Evolutionary conservation across 305 asterid species (phyloP).

Genomic region (Fraxinus sp.): DNA sequence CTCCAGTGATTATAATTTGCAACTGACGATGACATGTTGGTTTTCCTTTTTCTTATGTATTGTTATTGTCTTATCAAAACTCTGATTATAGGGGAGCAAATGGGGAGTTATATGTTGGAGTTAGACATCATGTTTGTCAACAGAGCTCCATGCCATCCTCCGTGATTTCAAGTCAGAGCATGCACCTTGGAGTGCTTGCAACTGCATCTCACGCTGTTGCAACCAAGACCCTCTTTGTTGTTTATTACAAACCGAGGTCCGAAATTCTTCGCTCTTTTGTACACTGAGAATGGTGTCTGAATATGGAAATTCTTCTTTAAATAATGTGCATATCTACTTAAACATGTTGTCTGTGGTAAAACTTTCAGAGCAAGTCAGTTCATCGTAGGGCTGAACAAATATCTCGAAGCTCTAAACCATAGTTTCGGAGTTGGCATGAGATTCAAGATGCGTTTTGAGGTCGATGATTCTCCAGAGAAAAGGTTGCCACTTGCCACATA

Average conservation of each 20-base stretch:
- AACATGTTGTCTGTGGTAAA: neutral
- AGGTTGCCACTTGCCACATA: slow-evolving; percentile 41
- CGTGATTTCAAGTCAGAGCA: slow-evolving; percentile 95
- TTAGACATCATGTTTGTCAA: slow-evolving; percentile 68
- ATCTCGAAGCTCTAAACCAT: slow-evolving; percentile 65
- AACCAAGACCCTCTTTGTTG: slow-evolving; percentile 73
- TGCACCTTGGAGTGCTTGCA: slow-evolving; percentile 97
- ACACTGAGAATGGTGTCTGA: slow-evolving; percentile 1
- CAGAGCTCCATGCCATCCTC: slow-evolving; percentile 89
- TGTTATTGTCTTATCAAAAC: neutral
- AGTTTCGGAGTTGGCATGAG: slow-evolving; percentile 87
- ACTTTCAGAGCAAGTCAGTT: slow-evolving; percentile 80
- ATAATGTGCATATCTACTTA: neutral
- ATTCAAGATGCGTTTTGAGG: slow-evolving; percentile 89
- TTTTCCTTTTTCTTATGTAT: neutral
- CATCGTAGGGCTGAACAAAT: slow-evolving; percentile 84
- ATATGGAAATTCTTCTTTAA: neutral
- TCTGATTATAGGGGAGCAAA: slow-evolving; percentile 56
- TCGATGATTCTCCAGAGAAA: slow-evolving; percentile 90
- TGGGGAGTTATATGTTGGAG: slow-evolving; percentile 87
- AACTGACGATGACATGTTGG: neutral
- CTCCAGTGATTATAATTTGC: neutral
- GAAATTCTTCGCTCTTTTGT: neutral
- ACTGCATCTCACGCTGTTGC: slow-evolving; percentile 91
- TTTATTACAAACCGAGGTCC: slow-evolving; percentile 94